Conservation (phyloP, 2,329 filamentous ascomycete species). For the Ophiobolus disseminans region DNA sequence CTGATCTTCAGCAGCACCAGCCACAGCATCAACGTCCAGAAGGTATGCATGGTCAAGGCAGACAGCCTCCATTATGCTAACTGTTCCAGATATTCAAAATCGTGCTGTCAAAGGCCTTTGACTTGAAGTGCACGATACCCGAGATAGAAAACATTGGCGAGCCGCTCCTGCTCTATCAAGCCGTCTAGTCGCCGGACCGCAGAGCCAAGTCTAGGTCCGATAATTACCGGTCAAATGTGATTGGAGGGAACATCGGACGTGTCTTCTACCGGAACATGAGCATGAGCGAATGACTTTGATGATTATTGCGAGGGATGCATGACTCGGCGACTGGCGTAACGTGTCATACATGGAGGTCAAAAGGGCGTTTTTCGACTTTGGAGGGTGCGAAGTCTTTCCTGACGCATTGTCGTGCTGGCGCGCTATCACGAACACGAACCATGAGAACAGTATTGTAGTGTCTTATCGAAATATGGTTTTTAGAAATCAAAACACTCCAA, state of each 20-base stretch:
- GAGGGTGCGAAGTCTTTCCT: slow-evolving; percentile 15
- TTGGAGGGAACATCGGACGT: slow-evolving; percentile 21
- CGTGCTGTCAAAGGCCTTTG: slow-evolving; percentile 96
- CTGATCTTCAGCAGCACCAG: slow-evolving; percentile 99
- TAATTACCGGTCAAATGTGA: slow-evolving; percentile 13
- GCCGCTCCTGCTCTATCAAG: slow-evolving; percentile 83
- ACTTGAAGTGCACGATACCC: slow-evolving; percentile 97
- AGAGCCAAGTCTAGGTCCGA: slow-evolving; percentile 25
- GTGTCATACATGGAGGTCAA: slow-evolving; percentile 31
- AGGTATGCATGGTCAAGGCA: slow-evolving; percentile 63
- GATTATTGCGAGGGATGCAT: slow-evolving; percentile 46
- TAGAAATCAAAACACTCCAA: slow-evolving; percentile 5
- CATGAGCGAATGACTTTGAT: slow-evolving; percentile 48
- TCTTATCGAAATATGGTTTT: slow-evolving; percentile 32
- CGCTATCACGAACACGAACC: slow-evolving; percentile 15
- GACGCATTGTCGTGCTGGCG: slow-evolving; percentile 21
- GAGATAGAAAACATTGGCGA: slow-evolving; percentile 99
- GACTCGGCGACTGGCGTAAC: slow-evolving; percentile 48
- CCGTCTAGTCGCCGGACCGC: slow-evolving; percentile 45
- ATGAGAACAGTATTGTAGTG: slow-evolving; percentile 40
- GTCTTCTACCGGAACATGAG: slow-evolving; percentile 37
- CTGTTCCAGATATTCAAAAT: slow-evolving; percentile 93
- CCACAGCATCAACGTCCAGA: slow-evolving; percentile 99
- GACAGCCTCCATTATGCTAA: slow-evolving; percentile 33
- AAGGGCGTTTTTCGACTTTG: slow-evolving; percentile 41